Conservation (phyloP, 495 filamentous ascomycete genomes). For the Oleoguttula mirabilis region DNA sequence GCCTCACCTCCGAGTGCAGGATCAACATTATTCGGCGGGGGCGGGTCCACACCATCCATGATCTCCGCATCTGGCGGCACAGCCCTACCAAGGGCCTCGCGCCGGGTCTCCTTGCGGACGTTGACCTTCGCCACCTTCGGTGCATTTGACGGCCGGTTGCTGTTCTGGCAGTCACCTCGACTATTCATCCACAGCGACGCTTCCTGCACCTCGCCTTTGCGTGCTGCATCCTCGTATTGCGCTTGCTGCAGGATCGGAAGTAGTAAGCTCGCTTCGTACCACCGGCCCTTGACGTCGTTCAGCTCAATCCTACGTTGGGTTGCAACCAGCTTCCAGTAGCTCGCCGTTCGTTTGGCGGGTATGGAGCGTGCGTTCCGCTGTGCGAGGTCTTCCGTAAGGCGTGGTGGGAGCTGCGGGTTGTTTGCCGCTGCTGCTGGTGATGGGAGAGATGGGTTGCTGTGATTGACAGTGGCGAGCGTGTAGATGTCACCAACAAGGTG, state of each 20-base stretch:
- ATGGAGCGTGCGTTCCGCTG: slow-evolving; percentile 38
- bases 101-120: slow-evolving; percentile 26
- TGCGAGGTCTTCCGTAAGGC: slow-evolving; percentile 35
- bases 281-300: slow-evolving; percentile 47
- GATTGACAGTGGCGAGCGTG: slow-evolving; percentile 29
- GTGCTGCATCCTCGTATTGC: slow-evolving; percentile 30
- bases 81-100: slow-evolving; percentile 35
- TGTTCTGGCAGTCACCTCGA: slow-evolving; percentile 30
- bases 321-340: slow-evolving; percentile 37
- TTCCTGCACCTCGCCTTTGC: slow-evolving; percentile 33
- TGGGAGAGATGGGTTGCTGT: slow-evolving; percentile 17
- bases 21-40: slow-evolving; percentile 12
- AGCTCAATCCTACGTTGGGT: slow-evolving; percentile 28
- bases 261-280: slow-evolving; percentile 47
- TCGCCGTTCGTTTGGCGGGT: slow-evolving; percentile 25
- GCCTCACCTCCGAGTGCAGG: slow-evolving; percentile 4
- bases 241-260: slow-evolving; percentile 37
- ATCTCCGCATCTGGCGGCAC: slow-evolving; percentile 33
- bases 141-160: slow-evolving; percentile 5
- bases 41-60: slow-evolving; percentile 24
- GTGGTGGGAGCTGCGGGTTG: slow-evolving; percentile 33
- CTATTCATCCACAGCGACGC: slow-evolving; percentile 40
- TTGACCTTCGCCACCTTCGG: slow-evolving; percentile 16
- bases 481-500: slow-evolving; percentile 39
- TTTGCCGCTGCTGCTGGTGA: slow-evolving; percentile 16